A percentile compares a stretch with the other conserved stretches of the same genome.
Conservation (phyloP, 176 grass and related monocot genomes). For the Raddia distichophylla region DNA sequence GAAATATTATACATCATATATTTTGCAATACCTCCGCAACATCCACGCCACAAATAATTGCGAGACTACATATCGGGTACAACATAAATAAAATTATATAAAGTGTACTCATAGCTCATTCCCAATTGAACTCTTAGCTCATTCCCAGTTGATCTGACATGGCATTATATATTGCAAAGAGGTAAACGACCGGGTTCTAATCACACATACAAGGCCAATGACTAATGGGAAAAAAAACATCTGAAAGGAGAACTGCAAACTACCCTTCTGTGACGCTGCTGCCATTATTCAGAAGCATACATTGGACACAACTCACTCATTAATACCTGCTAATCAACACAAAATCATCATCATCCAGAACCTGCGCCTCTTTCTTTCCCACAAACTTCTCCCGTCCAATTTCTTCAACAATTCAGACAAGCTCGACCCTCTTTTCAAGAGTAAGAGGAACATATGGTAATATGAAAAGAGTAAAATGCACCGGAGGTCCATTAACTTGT, state of each 20-base stretch:
- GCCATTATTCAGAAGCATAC: neutral
- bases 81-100: too few relatives aligned
- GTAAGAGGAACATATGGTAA: conserved; percentile 80
- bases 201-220: neutral
- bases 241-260: neutral
- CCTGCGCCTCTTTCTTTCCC: conserved; percentile 58
- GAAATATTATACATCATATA: too few relatives aligned
- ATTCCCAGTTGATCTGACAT: neutral
- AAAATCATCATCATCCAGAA: conserved; percentile 81
- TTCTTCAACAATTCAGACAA: conserved; percentile 65
- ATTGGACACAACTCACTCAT: neutral
- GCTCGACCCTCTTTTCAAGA: conserved; percentile 65
- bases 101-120: too few relatives aligned
- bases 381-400: conserved; percentile 77
- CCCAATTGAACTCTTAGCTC: neutral
- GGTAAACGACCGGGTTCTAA: neutral
- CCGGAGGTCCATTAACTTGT: too few relatives aligned
- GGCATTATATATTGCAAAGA: neutral
- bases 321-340: conserved; percentile 77
- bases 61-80: too few relatives aligned
- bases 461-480: too few relatives aligned
- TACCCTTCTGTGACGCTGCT: neutral
- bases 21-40: too few relatives aligned
- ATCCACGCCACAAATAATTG: too few relatives aligned
- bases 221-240: neutral